Conservation (phyloP, 2,329 filamentous ascomycete genomes). For the Verticillium nonalfalfae region DNA sequence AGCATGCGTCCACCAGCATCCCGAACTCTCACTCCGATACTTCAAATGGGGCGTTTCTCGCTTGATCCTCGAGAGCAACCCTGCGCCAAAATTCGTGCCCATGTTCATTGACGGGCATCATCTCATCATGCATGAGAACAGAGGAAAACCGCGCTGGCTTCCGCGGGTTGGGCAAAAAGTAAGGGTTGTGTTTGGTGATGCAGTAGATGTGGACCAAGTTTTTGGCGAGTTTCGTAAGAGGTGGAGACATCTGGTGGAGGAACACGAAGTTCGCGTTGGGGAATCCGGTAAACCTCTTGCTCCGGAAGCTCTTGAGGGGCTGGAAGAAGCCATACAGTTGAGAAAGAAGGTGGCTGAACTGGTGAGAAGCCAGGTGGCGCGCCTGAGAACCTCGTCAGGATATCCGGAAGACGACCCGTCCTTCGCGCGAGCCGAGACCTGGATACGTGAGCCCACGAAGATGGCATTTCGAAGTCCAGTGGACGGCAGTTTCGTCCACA, state of each 20-base stretch:
- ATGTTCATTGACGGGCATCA: slow-evolving; percentile 94
- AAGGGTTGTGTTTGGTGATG: slow-evolving; percentile 71
- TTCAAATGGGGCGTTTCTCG: slow-evolving; percentile 97
- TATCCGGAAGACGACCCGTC: slow-evolving; percentile 76
- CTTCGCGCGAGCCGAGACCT: slow-evolving; percentile 74
- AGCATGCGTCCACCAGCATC: slow-evolving; percentile 86
- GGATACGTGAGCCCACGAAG: slow-evolving; percentile 48
- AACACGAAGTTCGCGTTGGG: slow-evolving; percentile 29
- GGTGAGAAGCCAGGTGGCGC: slow-evolving; percentile 73
- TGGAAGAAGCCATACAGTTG: slow-evolving; percentile 64
- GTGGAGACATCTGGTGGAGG: slow-evolving; percentile 63
- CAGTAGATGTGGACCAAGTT: slow-evolving; percentile 62
- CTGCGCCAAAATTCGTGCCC: slow-evolving; percentile 81
- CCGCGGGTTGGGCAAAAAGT: slow-evolving; percentile 69
- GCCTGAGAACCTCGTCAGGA: slow-evolving; percentile 65
- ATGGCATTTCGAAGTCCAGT: slow-evolving; percentile 46
- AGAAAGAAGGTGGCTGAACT: slow-evolving; percentile 73
- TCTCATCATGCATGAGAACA: slow-evolving; percentile 78
- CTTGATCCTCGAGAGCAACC: slow-evolving; percentile 82
- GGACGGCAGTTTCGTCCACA: slow-evolving; percentile 41
- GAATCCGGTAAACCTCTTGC: slow-evolving; percentile 40
- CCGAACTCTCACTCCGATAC: slow-evolving; percentile 75
- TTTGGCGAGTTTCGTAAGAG: slow-evolving; percentile 72
- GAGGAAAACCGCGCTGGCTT: slow-evolving; percentile 72
- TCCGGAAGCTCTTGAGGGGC: slow-evolving; percentile 62